Evolutionary conservation across 2,329 filamentous ascomycete species (phyloP), one percentile per base, ranked within the genome.

Genomic region (Tolypocladium endophyticum): DNA sequence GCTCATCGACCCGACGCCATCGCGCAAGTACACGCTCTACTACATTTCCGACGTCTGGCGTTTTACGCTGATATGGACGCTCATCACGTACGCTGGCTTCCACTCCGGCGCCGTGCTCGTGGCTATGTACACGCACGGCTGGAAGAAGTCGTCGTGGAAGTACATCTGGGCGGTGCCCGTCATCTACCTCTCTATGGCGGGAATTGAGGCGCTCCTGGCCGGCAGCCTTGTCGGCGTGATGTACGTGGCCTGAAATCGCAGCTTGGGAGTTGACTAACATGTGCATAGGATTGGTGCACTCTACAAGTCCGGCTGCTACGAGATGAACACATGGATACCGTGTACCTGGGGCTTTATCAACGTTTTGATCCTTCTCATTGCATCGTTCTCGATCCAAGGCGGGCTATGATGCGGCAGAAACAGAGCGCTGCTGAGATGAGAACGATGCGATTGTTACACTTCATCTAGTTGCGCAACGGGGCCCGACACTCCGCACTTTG

Each of bases 311-410:
- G 92, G 91, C 52, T 90, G 88, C 73, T 96, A 93, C 71, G 81
- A 86, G 67, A 94, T 96, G 91, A 93, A 91, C 54, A 96, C 92
- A 0, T 96, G 92, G 92, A 89, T 96, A 57, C 92, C 92, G 0
- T 88, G 94, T 68, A 82, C 92, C 28, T 96, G 92, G 92, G 90
- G 86, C 1, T 81, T 90, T 69, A 88, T 93, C 72, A 96, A 91
- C 71, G 86, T 93, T 12, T 73, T 96, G 55, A 82, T 95, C 36
- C 77, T 97, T 54, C 85, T 96, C 56, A 79, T 96, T 63, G 94
- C 91, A 6, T 94, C 90, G 4, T 96, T 96, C 72, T 90, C 91
- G n/a, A 92, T 96, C 57, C 91, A 95, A 70, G 91, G 92, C 56
- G 92, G 90, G 45, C 79, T 96, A 62, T 96, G 74, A 85, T 38